Base-by-base conservation (phyloP, 495 filamentous ascomycete species). In the Sordaria brevicollis region DNA sequence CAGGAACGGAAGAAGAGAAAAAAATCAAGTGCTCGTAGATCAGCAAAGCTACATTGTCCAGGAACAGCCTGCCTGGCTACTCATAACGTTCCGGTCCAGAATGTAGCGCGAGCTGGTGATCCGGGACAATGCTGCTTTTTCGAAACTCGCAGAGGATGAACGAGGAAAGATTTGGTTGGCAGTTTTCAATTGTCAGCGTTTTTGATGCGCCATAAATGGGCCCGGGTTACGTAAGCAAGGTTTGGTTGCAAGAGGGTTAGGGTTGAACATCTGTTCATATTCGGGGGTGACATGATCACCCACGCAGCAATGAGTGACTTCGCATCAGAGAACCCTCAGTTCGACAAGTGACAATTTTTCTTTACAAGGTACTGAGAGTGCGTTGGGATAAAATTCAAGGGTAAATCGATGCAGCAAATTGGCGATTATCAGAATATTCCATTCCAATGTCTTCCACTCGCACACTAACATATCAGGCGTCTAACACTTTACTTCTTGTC, bases 11-110 rank as follows among this genome's bases (percentile, higher is more conserved):
- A 54, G 0, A 62, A 65, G 38, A 35, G 1, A 66, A 29, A 33
- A 8, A 36, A 68, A 66, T 66, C 67, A 74, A n/a, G n/a, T n/a
- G n/a, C n/a, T n/a, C n/a, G n/a, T 66, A 67, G 13, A n/a, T 66
- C 19, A 36, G 25, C 5, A 35, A 57, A 25, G 65, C 2, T 25
- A 35, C 13, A 7, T 62, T 3, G 57, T 1, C 9, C 17, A 38
- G 35, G 25, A 25, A 41, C 33, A 15, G n/a, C 68, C 62, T 17
- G 4, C 19, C 31, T n/a, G 25, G 31, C n/a, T 49, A 62, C 49
- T 62, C n/a, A 17, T 31, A 29, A 31, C 7, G 5, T 8, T 13
- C 49, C 13, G 13, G 13, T 13, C 15, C 41, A 29, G 49, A 62
- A 62, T 62, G 49, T 62, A 29, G 25, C 49, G 4, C 13, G 25